Conservation (phyloP, 2,329 filamentous ascomycete species). For the Colletotrichum chlorophyti region DNA sequence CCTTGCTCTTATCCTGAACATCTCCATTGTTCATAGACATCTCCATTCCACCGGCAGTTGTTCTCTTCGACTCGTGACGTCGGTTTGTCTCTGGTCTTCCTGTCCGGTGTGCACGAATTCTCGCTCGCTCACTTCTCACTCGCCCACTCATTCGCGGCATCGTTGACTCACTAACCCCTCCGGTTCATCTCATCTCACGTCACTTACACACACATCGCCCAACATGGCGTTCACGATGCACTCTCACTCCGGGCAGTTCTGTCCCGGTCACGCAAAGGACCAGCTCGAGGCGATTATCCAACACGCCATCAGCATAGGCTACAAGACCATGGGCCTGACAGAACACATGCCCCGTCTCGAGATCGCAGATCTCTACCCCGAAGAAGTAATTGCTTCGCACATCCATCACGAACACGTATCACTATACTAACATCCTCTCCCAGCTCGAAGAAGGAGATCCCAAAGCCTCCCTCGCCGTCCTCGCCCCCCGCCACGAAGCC, state of each 20-base stretch:
- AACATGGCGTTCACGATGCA: conserved; percentile 97
- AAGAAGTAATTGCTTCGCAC: conserved; percentile 66
- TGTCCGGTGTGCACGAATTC: too few species aligned
- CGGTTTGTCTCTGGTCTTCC: too few species aligned
- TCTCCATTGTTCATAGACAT: too few species aligned
- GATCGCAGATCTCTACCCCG: conserved; percentile 83
- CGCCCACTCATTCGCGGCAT: background rate
- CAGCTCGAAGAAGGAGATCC: conserved; percentile 60
- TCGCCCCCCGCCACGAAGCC: conserved; percentile 66
- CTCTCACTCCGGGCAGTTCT: conserved; percentile 98
- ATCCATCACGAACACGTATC: background rate
- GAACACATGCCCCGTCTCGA: conserved; percentile 92
- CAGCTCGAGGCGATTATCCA: conserved; percentile 83
- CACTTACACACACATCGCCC: conserved; percentile 3
- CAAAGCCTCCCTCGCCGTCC: conserved; percentile 51
- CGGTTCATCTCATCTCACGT: conserved; percentile 22
- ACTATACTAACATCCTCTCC: conserved; percentile 32
- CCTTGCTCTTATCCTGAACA: too few species aligned
- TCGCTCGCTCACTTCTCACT: conserved; percentile 20
- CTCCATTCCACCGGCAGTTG: too few species aligned
- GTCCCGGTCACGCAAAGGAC: conserved; percentile 85
- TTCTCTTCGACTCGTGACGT: too few species aligned
- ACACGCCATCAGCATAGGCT: conserved; percentile 78
- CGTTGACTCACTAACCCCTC: conserved; percentile 16
- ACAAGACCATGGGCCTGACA: conserved; percentile 85